Conservation (phyloP, 208 protist species). For the Trichomonas vaginalis region DNA sequence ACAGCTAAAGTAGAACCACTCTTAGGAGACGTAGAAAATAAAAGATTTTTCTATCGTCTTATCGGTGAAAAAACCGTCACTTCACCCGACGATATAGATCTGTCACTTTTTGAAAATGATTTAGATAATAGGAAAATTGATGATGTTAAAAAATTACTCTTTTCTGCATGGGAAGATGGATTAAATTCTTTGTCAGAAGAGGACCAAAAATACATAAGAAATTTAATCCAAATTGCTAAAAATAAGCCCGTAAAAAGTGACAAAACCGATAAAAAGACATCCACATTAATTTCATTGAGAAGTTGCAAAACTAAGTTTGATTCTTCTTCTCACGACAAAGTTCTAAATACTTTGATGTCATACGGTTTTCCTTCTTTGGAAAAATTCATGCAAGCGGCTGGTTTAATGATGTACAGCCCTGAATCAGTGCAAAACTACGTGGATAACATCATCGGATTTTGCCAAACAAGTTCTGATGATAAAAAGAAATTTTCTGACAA, state of each 20-base stretch:
- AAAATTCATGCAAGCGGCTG: not conserved
- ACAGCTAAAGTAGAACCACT: not conserved
- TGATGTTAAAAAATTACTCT: not conserved
- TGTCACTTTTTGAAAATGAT: not conserved
- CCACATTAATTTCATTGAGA: not conserved
- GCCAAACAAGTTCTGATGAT: not conserved
- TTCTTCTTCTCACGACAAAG: not conserved
- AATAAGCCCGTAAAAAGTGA: not conserved
- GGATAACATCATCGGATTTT: not conserved
- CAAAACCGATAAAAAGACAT: not conserved
- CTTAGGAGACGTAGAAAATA: not conserved
- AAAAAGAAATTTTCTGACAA: not conserved
- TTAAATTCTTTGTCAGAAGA: not conserved
- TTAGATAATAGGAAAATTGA: too few species aligned
- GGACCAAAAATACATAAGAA: not conserved
- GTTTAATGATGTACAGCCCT: too few species aligned
- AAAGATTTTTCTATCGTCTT: not conserved
- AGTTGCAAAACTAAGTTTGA: not conserved
- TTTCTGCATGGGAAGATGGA: not conserved
- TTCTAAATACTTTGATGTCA: not conserved
- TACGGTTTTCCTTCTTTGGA: not conserved
- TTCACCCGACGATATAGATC: not conserved
- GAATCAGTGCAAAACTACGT: not conserved
- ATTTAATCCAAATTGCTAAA: not conserved
- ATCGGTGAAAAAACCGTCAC: not conserved